phyloP scores from a whole-genome alignment of 148 eudicot genomes.

The Camellia lanceoleosa region DNA sequence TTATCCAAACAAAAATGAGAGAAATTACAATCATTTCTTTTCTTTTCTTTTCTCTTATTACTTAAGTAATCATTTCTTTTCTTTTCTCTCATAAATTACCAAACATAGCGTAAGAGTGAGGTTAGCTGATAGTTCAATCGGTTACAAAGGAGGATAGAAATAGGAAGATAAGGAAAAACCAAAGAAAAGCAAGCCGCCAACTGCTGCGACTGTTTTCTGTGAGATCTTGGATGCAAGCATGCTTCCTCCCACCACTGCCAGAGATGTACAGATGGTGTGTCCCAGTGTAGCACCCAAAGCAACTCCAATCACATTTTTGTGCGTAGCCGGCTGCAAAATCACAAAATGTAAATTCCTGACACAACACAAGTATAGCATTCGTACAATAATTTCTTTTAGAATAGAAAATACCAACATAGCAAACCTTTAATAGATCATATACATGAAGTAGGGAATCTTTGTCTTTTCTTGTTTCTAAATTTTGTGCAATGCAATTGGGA shows the following conservation, averaged over 20 bases:
- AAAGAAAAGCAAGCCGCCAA: conserved; percentile 87
- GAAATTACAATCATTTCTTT: too few relatives aligned
- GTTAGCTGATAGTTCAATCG: background rate
- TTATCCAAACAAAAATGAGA: too few relatives aligned
- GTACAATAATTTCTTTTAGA: background rate
- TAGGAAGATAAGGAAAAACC: conserved; percentile 89
- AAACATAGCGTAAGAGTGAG: too few relatives aligned
- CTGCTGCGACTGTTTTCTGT: conserved; percentile 78
- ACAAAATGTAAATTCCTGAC: background rate
- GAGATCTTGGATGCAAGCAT: conserved; percentile 93
- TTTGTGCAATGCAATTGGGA: too few relatives aligned
- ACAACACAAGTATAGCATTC: background rate
- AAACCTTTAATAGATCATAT: too few relatives aligned
- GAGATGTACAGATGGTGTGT: conserved; percentile 80
- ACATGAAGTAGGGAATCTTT: too few relatives aligned
- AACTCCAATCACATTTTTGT: conserved; percentile 91
- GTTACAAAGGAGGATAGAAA: conserved; percentile 86
- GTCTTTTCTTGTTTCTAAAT: too few relatives aligned
- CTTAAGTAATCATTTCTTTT: too few relatives aligned
- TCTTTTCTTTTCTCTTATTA: too few relatives aligned
- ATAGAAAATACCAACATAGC: too few relatives aligned
- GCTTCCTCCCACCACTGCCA: conserved; percentile 97
- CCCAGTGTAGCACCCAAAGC: conserved; percentile 77
- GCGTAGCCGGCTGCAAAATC: conserved; percentile 71
- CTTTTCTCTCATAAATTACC: too few relatives aligned